Evolutionary conservation across 345 rosid genomes (phyloP).

Genomic region (Trapa incisa): DNA sequence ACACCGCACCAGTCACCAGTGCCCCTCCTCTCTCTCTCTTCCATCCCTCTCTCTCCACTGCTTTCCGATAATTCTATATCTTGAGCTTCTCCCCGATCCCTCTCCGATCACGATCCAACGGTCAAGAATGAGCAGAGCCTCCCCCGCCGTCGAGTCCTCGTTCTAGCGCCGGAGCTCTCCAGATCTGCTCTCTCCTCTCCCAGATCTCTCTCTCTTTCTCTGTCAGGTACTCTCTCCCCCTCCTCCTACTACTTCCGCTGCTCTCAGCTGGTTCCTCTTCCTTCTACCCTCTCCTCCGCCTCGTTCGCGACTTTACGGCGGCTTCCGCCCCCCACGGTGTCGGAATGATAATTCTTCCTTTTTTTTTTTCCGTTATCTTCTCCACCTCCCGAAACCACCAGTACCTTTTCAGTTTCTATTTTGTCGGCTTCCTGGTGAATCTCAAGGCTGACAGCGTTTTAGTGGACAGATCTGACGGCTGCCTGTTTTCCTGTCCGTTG

Average conservation of each 20-base stretch:
- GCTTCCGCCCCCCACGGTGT: neutral
- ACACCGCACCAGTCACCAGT: slow-evolving; percentile 5
- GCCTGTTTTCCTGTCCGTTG: neutral
- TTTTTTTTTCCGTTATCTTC: neutral
- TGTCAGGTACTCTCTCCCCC: slow-evolving; percentile 19
- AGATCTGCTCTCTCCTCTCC: slow-evolving; percentile 27
- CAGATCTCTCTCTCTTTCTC: slow-evolving; percentile 22
- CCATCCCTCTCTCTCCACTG: slow-evolving; percentile 6
- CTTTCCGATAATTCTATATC: slow-evolving; percentile 19
- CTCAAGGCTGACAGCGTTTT: slow-evolving; percentile 7
- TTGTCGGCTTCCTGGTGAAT: neutral
- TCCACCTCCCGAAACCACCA: neutral
- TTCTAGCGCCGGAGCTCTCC: slow-evolving; percentile 29
- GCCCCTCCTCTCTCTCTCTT: slow-evolving; percentile 16
- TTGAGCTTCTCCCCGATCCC: slow-evolving; percentile 15
- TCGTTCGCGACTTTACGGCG: neutral
- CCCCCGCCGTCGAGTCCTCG: slow-evolving; percentile 15
- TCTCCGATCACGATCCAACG: slow-evolving; percentile 49
- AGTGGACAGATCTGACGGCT: slow-evolving; percentile 12
- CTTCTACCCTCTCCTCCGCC: neutral
- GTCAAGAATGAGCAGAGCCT: slow-evolving; percentile 30
- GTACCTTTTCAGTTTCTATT: neutral
- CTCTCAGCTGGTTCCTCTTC: neutral
- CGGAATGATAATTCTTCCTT: neutral
- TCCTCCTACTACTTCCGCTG: neutral